phyloP scores from a whole-genome alignment of 805 yeast genomes.

The Pichia sporocuriosa region DNA sequence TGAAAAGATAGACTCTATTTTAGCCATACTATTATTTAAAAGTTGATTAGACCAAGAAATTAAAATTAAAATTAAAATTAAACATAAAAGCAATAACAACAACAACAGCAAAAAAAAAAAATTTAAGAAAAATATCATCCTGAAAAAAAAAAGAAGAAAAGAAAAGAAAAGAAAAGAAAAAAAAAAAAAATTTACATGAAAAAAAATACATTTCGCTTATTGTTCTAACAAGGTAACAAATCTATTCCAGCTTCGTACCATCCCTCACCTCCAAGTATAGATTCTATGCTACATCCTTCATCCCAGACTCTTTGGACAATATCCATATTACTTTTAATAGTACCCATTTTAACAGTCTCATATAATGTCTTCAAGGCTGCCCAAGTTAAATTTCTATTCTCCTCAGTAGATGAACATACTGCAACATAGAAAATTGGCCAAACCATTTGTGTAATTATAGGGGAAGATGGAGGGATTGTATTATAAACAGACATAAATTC shows the following conservation, averaged over 20 bases:
- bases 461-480: slow-evolving; percentile 39
- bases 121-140: not conserved
- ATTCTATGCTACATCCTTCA: slow-evolving; percentile 37
- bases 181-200: not conserved
- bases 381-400: slow-evolving; percentile 28
- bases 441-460: slow-evolving; percentile 53
- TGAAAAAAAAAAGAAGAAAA: no score
- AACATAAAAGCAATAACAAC: no score
- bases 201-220: no score
- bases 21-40: not conserved
- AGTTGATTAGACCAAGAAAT: no score
- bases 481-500: slow-evolving; percentile 45
- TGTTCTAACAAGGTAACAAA: slow-evolving; percentile 33
- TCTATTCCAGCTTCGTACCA: slow-evolving; percentile 49
- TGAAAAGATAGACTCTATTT: slow-evolving; percentile 51
- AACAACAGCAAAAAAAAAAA: not conserved
- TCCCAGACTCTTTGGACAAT: slow-evolving; percentile 43
- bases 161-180: not conserved
- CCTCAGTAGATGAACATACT: slow-evolving; percentile 33
- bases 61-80: no score
- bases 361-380: slow-evolving; percentile 37
- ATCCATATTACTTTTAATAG: slow-evolving; percentile 36
- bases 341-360: slow-evolving; percentile 48
- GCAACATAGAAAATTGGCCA: slow-evolving; percentile 53
- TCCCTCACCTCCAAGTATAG: slow-evolving; percentile 34